Percentiles rank a stretch among this genome's conserved stretches.
Conservation (phyloP, 805 yeast genomes). For the Scheffersomyces spartinae region DNA sequence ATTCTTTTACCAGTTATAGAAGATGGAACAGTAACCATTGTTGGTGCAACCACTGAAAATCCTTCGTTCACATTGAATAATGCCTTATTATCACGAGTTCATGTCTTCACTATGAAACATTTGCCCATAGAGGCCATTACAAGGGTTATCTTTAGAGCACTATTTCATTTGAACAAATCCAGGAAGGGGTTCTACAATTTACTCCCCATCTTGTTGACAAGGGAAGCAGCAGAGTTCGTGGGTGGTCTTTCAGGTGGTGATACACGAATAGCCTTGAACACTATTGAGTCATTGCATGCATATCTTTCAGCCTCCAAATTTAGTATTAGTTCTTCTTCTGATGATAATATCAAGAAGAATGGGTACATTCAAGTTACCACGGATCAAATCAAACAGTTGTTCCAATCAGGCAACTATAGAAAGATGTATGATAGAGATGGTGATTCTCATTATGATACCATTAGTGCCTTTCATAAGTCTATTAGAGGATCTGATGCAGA, state of each 20-base stretch:
- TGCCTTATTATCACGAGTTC: conserved; percentile 77
- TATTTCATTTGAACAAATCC: conserved; percentile 45
- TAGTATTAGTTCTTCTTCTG: too few relatives aligned
- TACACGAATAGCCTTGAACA: conserved; percentile 71
- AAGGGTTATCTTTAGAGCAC: conserved; percentile 45
- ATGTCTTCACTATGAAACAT: conserved; percentile 57
- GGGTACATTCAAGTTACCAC: conserved; percentile 28
- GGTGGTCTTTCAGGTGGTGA: conserved; percentile 79
- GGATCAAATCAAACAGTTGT: conserved; percentile 28
- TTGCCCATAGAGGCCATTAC: conserved; percentile 38
- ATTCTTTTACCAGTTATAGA: conserved; percentile 76
- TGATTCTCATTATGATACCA: conserved; percentile 89
- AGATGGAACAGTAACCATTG: conserved; percentile 63
- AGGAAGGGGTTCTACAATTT: conserved; percentile 41
- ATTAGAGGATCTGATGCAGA: conserved; percentile 83
- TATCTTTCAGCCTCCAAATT: too few relatives aligned
- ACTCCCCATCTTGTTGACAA: conserved; percentile 40
- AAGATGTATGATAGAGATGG: conserved; percentile 76
- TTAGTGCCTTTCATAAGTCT: conserved; percentile 90
- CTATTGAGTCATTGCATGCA: conserved; percentile 63
- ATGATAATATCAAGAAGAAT: conserved; percentile 9
- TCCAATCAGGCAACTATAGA: conserved; percentile 32
- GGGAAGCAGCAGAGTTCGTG: conserved; percentile 52
- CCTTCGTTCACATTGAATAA: conserved; percentile 74
- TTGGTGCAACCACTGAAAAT: conserved; percentile 98